These are phyloP conservation scores for Coniochaeta sp. DNA, from an alignment of 2,329 filamentous ascomycete genomes.

Conservation along the genomic window DNA sequence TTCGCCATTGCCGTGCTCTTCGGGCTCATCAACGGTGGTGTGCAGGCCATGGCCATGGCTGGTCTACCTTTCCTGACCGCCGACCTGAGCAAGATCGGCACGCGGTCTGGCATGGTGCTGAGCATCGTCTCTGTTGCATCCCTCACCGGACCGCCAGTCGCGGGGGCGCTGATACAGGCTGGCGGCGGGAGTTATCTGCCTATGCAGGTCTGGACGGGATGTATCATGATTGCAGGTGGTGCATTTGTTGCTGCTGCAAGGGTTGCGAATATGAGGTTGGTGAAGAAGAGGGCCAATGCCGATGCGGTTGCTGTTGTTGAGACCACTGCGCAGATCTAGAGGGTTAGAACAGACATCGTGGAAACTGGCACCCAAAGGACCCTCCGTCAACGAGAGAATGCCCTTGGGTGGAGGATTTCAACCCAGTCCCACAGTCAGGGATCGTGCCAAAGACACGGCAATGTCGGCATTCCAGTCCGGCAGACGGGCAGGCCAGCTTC, in stretches of 20 bases:
- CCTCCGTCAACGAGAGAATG: not conserved
- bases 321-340: not conserved
- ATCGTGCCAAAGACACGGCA: not conserved
- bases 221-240: not conserved
- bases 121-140: constrained; percentile 20
- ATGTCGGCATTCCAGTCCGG: no score
- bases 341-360: not conserved
- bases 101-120: constrained; percentile 27
- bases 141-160: constrained; percentile 19
- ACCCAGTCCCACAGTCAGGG: not conserved
- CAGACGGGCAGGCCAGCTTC: no score
- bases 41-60: constrained; percentile 43
- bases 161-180: not conserved
- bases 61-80: constrained; percentile 33
- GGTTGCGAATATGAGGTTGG: not conserved
- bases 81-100: constrained; percentile 22
- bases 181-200: not conserved
- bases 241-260: not conserved
- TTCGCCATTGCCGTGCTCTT: constrained; percentile 25
- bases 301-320: not conserved
- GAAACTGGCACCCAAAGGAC: not conserved
- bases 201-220: not conserved
- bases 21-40: constrained; percentile 40
- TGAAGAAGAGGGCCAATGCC: not conserved
- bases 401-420: not conserved